Evolutionary conservation across 2,329 filamentous ascomycete species (phyloP), one percentile per base, ranked within the genome.

Genomic region (Hypoxylon sp.): DNA sequence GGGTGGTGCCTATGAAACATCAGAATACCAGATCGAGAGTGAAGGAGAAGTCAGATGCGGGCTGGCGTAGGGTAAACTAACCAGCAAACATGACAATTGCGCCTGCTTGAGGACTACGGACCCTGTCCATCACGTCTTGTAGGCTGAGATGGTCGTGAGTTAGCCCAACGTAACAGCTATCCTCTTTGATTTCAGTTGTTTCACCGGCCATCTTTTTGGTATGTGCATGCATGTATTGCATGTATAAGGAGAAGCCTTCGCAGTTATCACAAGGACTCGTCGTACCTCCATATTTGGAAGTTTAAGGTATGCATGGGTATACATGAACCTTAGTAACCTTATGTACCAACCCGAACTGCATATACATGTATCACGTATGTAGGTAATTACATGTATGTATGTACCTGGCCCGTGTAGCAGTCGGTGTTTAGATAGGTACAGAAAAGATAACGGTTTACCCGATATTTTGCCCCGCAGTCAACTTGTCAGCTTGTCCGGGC

Each of bases 61-160:
- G 19, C 23, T 21, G 47, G 57, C 30, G 46, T 45, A 11, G 51
- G 21, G 43, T 45, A 52, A 11, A 67, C 78, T 70, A 82, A 89
- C 91, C 91, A 62, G 90, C 89, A 76, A 94, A 94, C 32, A 94
- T 74, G 8, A 94, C 91, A 51, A 93, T 90, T 11, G 91, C 91
- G 5, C 91, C 91, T 9, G 91, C 91, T 72, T 88, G 85, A 19
- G 90, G 89, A 71, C 87, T 92, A 69, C 91, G 89, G 21, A 96
- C 91, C 48, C 83, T 84, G 70, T 89, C 82, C 78, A 93, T 90
- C 29, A 87, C 81, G 4, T 81, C 73, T 19, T 84, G 81, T 19
- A 85, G 79, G 74, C 89, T 83, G 63, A 96, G 85, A 43, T 81
- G 77, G 34, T 86, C 79, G 65, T 88, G 81, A 2, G 91, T 94